These are phyloP conservation scores for Solanum pinnatisectum DNA, from an alignment of 257 asterid genomes.

Conservation along the genomic window DNA sequence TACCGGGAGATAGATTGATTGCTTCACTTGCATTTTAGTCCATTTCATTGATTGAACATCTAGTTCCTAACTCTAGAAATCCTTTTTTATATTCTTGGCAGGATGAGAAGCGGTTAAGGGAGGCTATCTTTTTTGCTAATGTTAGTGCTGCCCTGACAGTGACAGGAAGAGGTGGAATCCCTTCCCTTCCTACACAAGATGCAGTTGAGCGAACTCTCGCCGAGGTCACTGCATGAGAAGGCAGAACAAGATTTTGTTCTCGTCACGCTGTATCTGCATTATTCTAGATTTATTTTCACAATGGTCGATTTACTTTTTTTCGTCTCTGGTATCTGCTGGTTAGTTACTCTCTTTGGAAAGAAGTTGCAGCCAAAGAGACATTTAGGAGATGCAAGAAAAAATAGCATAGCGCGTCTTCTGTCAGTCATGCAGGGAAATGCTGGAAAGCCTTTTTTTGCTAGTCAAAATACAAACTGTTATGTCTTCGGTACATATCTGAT, in stretches of 20 bases:
- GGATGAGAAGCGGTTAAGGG: conserved; percentile 62
- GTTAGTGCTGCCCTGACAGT: conserved; percentile 94
- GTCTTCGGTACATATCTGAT: not conserved
- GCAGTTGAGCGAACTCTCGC: conserved; percentile 39
- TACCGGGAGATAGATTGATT: not conserved
- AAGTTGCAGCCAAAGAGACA: not conserved
- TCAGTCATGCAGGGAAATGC: not conserved
- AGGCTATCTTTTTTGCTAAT: conserved; percentile 65
- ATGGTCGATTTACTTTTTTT: not conserved
- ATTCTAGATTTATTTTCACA: not conserved
- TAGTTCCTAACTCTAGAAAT: not conserved
- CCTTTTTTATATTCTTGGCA: conserved; percentile 8
- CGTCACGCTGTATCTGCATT: not conserved
- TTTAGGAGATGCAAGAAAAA: not conserved
- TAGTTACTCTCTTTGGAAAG: not conserved
- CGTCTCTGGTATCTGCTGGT: not conserved
- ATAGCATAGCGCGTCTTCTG: not conserved
- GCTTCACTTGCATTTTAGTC: not conserved
- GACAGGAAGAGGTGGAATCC: conserved; percentile 78
- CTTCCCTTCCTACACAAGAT: conserved; percentile 72
- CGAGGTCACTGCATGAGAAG: conserved; percentile 18
- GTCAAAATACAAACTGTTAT: not conserved
- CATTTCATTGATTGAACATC: not conserved
- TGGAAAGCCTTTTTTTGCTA: not conserved
- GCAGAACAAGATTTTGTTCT: not conserved